Evolutionary conservation across 106 monocot species (phyloP).

Genomic region (Dendrobium officinale): DNA sequence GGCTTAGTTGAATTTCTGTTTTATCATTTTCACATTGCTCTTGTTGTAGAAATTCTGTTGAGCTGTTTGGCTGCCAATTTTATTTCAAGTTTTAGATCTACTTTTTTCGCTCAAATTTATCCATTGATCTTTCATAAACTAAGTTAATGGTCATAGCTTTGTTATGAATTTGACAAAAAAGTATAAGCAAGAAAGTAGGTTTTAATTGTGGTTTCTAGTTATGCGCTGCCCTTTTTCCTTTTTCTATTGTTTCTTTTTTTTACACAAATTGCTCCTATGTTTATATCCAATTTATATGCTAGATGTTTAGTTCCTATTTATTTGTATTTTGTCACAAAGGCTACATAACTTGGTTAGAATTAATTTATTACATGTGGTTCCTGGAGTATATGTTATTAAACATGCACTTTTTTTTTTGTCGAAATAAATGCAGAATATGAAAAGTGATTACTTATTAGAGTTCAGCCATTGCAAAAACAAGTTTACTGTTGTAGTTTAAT

Average conservation of each 20-base stretch:
- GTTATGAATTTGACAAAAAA: not conserved
- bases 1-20: not conserved
- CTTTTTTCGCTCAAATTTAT: not conserved
- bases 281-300: not conserved
- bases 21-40: not conserved
- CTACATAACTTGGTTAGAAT: not conserved
- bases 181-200: too few species aligned
- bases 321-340: not conserved
- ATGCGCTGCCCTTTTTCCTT: too few species aligned
- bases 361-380: not conserved
- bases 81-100: not conserved
- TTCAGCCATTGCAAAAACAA: not conserved
- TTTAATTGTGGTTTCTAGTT: too few species aligned
- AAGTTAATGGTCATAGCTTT: not conserved
- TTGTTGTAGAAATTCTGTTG: not conserved
- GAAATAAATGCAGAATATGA: not conserved
- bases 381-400: not conserved
- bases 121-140: not conserved
- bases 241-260: too few species aligned
- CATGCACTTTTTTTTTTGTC: not conserved
- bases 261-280: too few species aligned
- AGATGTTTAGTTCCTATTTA: not conserved
- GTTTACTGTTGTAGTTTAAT: not conserved
- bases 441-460: not conserved
- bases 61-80: not conserved